Evolutionary conservation across 331 rosid genomes (phyloP), one percentile per base, ranked within the genome.

Genomic region (Quercus phellos): DNA sequence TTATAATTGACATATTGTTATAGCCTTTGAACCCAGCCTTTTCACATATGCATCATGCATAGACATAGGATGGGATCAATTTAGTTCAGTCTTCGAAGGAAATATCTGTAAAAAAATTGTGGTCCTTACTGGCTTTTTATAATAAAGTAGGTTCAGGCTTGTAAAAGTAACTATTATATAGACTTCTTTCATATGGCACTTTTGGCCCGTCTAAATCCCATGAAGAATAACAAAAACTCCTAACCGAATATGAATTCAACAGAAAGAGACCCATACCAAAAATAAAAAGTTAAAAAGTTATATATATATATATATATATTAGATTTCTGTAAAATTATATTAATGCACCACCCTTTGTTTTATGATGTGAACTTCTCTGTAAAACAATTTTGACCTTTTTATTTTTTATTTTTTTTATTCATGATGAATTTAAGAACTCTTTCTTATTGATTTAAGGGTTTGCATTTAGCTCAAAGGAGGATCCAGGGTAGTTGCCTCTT

Each of bases 61-160:
- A 58, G 22, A 46, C 13, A 21, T 76, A 68, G 54, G 68, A 59
- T 54, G 58, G 77, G 68, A 74, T 81, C 71, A 34, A 18, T 18
- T 66, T 77, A 78, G 78, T 55, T 53, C 11, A 56, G 50, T 67
- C 51, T 77, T 63, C 78, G 77, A 74, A 77, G 61, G 68, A 84
- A 75, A 59, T 61, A 53, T 34, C 55, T 35, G 46, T 46, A 4
- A 70, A 72, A 50, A 73, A 38, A 58, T 8, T 43, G 82, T 81
- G 83, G 85, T 81, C 85, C 83, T 74, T 61, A 50, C 27, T 27
- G 67, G 73, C 73, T 63, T 18, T 66, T 64, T 70, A 63, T 0
- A n/a, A 55, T n/a, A 84, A 77, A 84, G 85, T 53, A 72, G 73
- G 50, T 29, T 74, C 46, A 84, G 69, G 77, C 70, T 80, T 74